Conservation (phyloP, 2,329 filamentous ascomycete species). For the Pyrenochaeta sp. region DNA sequence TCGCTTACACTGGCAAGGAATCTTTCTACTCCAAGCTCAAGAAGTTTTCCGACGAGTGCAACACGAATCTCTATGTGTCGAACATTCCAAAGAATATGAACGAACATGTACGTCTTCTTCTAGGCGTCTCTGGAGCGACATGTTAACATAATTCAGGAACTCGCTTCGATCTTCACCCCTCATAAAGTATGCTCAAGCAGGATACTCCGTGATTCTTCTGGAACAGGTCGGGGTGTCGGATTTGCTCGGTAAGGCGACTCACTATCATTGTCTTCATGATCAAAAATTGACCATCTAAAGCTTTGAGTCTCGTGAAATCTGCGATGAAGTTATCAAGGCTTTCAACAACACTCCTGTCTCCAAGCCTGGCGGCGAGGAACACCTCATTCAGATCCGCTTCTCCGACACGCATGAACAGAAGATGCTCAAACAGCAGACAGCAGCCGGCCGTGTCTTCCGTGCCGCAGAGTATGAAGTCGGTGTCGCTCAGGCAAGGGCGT, state of each 20-base stretch:
- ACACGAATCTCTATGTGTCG: constrained; percentile 97
- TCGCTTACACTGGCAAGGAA: constrained; percentile 60
- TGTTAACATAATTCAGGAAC: constrained; percentile 63
- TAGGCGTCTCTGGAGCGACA: background rate
- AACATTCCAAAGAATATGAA: constrained; percentile 93
- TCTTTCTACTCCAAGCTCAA: constrained; percentile 99
- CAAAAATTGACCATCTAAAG: constrained; percentile 58
- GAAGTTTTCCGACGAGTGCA: constrained; percentile 86
- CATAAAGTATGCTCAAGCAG: constrained; percentile 91
- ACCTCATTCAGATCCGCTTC: constrained; percentile 90
- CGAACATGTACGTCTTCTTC: constrained; percentile 72
- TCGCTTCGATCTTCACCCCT: constrained; percentile 79
- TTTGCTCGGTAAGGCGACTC: constrained; percentile 80
- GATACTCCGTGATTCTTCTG: constrained; percentile 90
- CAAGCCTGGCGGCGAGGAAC: constrained; percentile 73
- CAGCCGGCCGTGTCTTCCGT: constrained; percentile 92
- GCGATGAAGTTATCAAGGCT: constrained; percentile 85
- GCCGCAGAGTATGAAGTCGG: constrained; percentile 82
- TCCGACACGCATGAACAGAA: constrained; percentile 98
- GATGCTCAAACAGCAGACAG: constrained; percentile 93
- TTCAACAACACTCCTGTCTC: constrained; percentile 75
- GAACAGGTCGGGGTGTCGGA: constrained; percentile 94
- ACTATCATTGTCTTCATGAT: background rate
- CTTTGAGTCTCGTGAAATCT: constrained; percentile 88
- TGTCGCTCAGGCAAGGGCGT: constrained; percentile 49